Conservation (phyloP, 306 rosid species). For the Sicyos baderoa region DNA sequence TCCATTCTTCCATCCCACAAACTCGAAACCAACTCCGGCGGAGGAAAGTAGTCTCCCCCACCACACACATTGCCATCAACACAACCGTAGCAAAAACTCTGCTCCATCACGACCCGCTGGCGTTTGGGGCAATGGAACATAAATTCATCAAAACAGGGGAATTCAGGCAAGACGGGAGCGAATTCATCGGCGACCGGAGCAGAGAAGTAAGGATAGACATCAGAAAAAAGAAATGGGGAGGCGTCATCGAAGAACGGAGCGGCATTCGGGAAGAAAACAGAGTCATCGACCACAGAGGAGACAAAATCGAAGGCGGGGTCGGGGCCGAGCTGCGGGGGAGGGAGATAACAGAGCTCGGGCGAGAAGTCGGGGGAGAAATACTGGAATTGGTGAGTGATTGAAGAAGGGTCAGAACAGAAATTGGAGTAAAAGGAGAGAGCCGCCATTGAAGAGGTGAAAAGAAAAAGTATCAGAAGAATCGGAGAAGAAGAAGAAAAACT, state of each 20-base stretch:
- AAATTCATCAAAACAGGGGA: conserved; percentile 8
- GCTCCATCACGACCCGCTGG: background rate
- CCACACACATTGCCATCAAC: background rate
- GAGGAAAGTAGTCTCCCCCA: conserved; percentile 4
- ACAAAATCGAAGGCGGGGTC: background rate
- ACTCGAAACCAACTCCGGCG: background rate
- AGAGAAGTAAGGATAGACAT: background rate
- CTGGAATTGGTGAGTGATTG: background rate
- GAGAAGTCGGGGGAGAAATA: background rate
- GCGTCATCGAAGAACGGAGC: background rate
- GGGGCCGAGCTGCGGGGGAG: background rate
- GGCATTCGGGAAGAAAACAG: background rate
- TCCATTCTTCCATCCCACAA: background rate
- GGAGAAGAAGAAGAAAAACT: too few relatives aligned
- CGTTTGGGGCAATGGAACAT: conserved; percentile 7
- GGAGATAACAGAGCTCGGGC: background rate
- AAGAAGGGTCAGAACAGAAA: conserved; percentile 6
- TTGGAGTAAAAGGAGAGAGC: conserved; percentile 13
- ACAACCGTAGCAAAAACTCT: background rate
- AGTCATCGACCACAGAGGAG: background rate
- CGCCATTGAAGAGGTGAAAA: background rate
- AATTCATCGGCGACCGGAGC: background rate
- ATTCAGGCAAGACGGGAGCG: too few relatives aligned
- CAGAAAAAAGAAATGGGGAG: background rate
- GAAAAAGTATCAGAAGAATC: too few relatives aligned